Evolutionary conservation across 768 basidiomycete genomes (phyloP), one percentile per base, ranked within the genome.

Genomic region (Amanita thiersii): DNA sequence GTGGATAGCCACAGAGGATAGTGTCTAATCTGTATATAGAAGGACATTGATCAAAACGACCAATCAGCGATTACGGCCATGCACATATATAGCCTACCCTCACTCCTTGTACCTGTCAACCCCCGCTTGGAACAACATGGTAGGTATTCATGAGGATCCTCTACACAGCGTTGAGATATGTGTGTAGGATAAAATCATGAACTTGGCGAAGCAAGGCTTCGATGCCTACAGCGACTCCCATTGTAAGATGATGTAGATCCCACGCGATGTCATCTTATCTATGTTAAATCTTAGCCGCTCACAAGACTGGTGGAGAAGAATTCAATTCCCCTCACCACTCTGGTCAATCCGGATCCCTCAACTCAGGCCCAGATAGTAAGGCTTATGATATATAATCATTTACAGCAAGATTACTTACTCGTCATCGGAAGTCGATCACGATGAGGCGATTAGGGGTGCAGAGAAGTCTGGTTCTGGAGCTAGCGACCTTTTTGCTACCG

Each of bases 141-240:
- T 24, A 12, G 31, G 24, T 5, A 41, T 36, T 6, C 44, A 15
- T 8, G 7, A 28, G 26, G 26, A 28, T 28, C 26, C 26, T 7
- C 26, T 28, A 28, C 26, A 28, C n/a, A n/a, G n/a, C n/a, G n/a
- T n/a, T n/a, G n/a, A n/a, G n/a, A n/a, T n/a, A n/a, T n/a, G n/a
- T n/a, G n/a, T n/a, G n/a, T n/a, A 83, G 86, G 83, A 86, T 46
- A 69, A 57, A 45, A 72, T 88, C 52, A 69, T 85, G 26, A 76
- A 75, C 44, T 57, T 88, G 50, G 87, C 84, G 7, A 81, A 86
- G 60, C 58, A 87, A 59, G 76, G 77, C 47, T 58, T 72, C 50
- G 58, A 73, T 28, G 65, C 75, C 55, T 77, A 77, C 62, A 60
- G 65, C 50, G 53, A 65, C 20, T 73, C 69, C 12, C 71, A 77